phyloP scores from a whole-genome alignment of 2,329 filamentous ascomycete species.

The Fusarium tuaranense region DNA sequence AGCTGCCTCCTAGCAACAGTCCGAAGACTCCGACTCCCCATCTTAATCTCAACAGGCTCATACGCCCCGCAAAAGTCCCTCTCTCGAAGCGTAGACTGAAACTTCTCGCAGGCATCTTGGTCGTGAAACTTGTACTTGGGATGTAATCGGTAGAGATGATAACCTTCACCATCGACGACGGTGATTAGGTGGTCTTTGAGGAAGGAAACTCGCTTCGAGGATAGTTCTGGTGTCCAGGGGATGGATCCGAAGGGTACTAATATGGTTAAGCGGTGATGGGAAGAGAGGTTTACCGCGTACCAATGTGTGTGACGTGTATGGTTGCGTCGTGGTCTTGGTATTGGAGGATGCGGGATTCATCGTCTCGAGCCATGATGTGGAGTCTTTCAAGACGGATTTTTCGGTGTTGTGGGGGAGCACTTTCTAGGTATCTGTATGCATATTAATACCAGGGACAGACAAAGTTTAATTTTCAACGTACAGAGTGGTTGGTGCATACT shows the following conservation, averaged over 20 bases:
- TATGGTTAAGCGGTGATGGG: not conserved
- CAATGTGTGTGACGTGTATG: constrained; percentile 16
- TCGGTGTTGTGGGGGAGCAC: not conserved
- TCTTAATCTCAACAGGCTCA: constrained; percentile 2
- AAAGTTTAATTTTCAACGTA: not conserved
- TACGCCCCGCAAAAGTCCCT: constrained; percentile 5
- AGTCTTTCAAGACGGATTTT: constrained; percentile 7
- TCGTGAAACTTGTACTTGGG: constrained; percentile 13
- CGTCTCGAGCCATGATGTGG: constrained; percentile 23
- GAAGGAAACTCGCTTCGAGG: constrained; percentile 1
- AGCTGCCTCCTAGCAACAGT: constrained; percentile 7
- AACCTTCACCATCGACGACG: constrained; percentile 9
- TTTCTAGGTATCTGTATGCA: not conserved
- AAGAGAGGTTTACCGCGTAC: not conserved
- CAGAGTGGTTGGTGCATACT: constrained; percentile 10
- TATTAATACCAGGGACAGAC: not conserved
- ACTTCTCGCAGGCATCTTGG: not conserved
- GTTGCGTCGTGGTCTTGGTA: constrained; percentile 17
- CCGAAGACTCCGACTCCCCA: not conserved
- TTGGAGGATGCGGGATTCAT: constrained; percentile 18
- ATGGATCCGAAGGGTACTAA: constrained; percentile 6
- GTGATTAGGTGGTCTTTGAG: constrained; percentile 7
- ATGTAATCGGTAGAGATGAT: constrained; percentile 11
- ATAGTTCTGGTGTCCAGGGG: constrained; percentile 2
- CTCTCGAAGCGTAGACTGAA: constrained; percentile 7